Evolutionary conservation across 768 basidiomycete genomes (phyloP), one percentile per base, ranked within the genome.

Genomic region (Russula lepida): DNA sequence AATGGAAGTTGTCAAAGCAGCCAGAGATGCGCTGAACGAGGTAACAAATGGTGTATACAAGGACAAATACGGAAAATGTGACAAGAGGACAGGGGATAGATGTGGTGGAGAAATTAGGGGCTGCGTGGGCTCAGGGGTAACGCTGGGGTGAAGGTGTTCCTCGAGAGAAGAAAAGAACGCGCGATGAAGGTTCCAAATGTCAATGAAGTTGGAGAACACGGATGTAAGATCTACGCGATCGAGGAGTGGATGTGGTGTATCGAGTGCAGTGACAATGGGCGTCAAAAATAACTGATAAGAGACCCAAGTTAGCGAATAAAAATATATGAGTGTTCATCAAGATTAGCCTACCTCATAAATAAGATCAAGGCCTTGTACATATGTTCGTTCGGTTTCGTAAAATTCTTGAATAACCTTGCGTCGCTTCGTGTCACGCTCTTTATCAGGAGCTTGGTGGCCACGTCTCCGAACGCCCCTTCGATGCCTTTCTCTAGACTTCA

Each of bases 131-230:
- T 54, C 56, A 30, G 30, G 28, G 28, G 23, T 13, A 39, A 12
- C 39, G 50, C 43, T 25, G 67, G 68, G 35, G 65, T 65, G 78
- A 60, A 78, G 66, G 52, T 81, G 75, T 44, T 74, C 71, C 8
- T 81, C 77, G 30, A 92, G 77, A 2, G 84, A 80, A 6, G 80
- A 75, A 60, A 84, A 83, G 72, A 92, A 86, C 2, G 86, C 81
- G 54, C 81, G 86, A 72, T 92, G 89, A 46, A 91, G 78, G 68
- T 91, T 92, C 91, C 88, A 92, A 35, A 94, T 92, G 72, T 93
- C 91, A 69, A 92, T 85, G 65, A 93, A 92, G 71, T 92, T 92
- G 64, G 87, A 88, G 72, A 94, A 94, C 37, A 92, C 76, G 13
- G 84, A 78, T 0, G 85, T 88, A 59, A 93, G 79, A 48, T 84